Evolutionary conservation across 208 protist species (phyloP).

Genomic region (Trypanosoma platydactyli): DNA sequence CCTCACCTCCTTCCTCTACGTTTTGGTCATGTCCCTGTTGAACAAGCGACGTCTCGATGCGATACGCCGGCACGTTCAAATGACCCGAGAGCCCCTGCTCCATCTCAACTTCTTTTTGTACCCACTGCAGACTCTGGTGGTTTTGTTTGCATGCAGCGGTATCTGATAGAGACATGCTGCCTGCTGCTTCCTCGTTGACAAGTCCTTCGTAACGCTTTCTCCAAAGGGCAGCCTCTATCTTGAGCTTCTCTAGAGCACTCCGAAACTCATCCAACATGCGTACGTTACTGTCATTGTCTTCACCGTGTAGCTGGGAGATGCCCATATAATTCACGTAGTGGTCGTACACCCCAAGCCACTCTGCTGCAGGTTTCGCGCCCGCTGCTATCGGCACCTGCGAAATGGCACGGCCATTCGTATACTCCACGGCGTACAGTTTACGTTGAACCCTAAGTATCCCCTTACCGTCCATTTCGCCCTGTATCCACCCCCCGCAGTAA

Average conservation of each 20-base stretch:
- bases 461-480: conserved; percentile 63
- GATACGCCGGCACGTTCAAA: too few relatives aligned
- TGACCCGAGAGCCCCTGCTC: too few relatives aligned
- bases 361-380: conserved; percentile 19
- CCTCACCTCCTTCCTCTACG: too few relatives aligned
- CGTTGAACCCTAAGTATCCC: conserved; percentile 51
- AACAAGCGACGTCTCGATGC: too few relatives aligned
- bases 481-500: conserved; percentile 72
- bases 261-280: conserved; percentile 18
- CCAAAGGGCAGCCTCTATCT: conserved; percentile 32
- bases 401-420: conserved; percentile 55
- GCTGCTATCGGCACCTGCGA: conserved; percentile 34
- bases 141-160: not conserved
- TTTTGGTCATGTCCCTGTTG: too few relatives aligned
- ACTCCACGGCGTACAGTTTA: conserved; percentile 48
- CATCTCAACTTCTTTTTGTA: too few relatives aligned
- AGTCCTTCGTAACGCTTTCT: conserved; percentile 34
- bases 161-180: not conserved
- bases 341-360: conserved; percentile 29
- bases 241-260: conserved; percentile 22
- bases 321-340: conserved; percentile 25
- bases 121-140: not conserved
- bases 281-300: not conserved
- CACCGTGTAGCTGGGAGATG: conserved; percentile 6
- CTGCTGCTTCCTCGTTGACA: conserved; percentile 13